phyloP scores from a whole-genome alignment of 129 eudicot genomes.

The Tagetes erecta region DNA sequence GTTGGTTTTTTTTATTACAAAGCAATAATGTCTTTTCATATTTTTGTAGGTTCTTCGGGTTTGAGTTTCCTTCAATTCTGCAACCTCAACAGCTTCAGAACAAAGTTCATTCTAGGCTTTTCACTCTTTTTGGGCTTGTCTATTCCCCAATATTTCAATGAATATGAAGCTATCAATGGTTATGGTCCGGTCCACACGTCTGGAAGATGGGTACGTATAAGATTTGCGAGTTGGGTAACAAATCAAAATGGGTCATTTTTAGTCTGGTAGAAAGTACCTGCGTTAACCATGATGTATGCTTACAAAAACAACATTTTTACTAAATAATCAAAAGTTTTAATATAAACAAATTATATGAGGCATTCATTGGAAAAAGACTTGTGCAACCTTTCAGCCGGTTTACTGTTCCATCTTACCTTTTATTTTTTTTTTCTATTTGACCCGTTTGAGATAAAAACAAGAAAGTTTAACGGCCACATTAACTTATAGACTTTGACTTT shows the following conservation, averaged over 20 bases:
- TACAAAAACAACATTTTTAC: not conserved
- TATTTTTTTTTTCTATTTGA: not conserved
- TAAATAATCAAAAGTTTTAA: not conserved
- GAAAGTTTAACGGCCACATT: not conserved
- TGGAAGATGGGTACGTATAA: conserved; percentile 64
- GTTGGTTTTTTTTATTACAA: not conserved
- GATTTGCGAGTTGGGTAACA: not conserved
- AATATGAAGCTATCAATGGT: conserved; percentile 55
- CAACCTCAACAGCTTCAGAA: conserved; percentile 73
- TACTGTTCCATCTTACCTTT: not conserved
- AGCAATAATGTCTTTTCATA: conserved; percentile 17
- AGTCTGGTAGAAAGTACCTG: not conserved
- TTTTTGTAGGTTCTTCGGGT: conserved; percentile 57
- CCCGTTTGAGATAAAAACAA: not conserved
- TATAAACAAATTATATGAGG: not conserved
- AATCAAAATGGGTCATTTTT: not conserved
- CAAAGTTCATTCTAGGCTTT: conserved; percentile 66
- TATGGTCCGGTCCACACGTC: conserved; percentile 71
- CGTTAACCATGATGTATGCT: not conserved
- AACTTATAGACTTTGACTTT: not conserved
- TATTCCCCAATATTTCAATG: conserved; percentile 69
- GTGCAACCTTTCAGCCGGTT: not conserved
- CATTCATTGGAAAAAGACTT: no score
- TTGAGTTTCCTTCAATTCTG: conserved; percentile 74
- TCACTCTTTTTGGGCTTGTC: conserved; percentile 69